phyloP scores from a whole-genome alignment of 2,329 filamentous ascomycete species.

The Ilyonectria destructans region DNA sequence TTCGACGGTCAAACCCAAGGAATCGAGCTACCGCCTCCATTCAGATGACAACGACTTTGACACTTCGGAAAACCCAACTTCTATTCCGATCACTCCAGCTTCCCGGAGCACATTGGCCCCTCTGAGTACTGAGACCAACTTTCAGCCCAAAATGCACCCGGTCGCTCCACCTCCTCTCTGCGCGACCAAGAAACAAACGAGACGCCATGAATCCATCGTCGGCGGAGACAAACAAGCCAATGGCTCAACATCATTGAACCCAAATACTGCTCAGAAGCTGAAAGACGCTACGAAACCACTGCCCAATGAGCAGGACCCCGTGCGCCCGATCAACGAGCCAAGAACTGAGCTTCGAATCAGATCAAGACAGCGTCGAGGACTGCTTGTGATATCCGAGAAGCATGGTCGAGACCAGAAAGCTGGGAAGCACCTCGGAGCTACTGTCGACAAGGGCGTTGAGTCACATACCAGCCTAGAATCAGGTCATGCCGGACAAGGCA shows the following conservation, averaged over 20 bases:
- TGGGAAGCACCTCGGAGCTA: constrained; percentile 3
- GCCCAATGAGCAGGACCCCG: neutral
- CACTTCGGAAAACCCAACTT: neutral
- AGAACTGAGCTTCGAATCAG: constrained; percentile 65
- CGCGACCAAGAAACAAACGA: neutral
- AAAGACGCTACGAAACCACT: neutral
- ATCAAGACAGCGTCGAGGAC: constrained; percentile 63
- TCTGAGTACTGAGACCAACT: neutral
- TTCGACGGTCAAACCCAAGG: neutral
- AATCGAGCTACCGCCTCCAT: neutral
- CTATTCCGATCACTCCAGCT: neutral
- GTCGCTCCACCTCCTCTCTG: neutral
- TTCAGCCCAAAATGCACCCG: neutral
- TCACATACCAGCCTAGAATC: neutral
- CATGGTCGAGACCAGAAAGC: constrained; percentile 26
- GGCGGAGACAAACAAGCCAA: neutral
- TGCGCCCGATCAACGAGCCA: constrained; percentile 43
- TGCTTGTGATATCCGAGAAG: constrained; percentile 63
- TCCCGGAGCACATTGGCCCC: neutral
- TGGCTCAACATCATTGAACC: no score
- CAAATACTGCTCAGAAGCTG: neutral
- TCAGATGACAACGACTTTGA: neutral
- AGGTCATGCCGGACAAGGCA: constrained; percentile 7
- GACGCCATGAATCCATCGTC: neutral
- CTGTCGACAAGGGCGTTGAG: constrained; percentile 5